phyloP scores from a whole-genome alignment of 1,139 yeast species.

The Suhomyces ambrosiae region DNA sequence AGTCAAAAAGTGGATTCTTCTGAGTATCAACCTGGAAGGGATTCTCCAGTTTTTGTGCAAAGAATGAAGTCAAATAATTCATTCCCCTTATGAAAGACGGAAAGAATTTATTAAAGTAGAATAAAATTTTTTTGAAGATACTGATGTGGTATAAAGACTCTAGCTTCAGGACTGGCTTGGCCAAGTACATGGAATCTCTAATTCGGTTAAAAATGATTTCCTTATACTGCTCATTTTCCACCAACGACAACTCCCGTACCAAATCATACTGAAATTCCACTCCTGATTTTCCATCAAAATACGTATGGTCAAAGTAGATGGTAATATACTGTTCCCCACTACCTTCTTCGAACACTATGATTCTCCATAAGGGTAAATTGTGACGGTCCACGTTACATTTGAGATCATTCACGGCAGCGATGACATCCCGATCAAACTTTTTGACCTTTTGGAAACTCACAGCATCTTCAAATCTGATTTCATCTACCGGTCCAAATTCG shows the following conservation, averaged over 20 bases:
- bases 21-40: background rate
- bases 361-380: constrained; percentile 31
- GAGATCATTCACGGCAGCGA: background rate
- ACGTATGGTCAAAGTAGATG: constrained; percentile 14
- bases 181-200: background rate
- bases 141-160: too few species aligned
- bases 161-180: too few species aligned
- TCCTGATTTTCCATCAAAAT: constrained; percentile 17
- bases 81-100: too few species aligned
- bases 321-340: constrained; percentile 8
- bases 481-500: background rate
- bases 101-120: background rate
- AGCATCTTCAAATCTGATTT: background rate
- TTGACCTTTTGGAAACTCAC: background rate
- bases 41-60: too few species aligned
- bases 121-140: background rate
- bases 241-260: constrained; percentile 9
- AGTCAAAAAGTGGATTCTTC: background rate
- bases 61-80: too few species aligned
- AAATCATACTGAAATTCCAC: constrained; percentile 16
- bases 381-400: background rate
- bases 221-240: constrained; percentile 1
- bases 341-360: constrained; percentile 19
- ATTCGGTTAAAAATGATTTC: constrained; percentile 1
- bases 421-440: background rate